phyloP scores from a whole-genome alignment of 306 rosid genomes.

The Vicia faba region DNA sequence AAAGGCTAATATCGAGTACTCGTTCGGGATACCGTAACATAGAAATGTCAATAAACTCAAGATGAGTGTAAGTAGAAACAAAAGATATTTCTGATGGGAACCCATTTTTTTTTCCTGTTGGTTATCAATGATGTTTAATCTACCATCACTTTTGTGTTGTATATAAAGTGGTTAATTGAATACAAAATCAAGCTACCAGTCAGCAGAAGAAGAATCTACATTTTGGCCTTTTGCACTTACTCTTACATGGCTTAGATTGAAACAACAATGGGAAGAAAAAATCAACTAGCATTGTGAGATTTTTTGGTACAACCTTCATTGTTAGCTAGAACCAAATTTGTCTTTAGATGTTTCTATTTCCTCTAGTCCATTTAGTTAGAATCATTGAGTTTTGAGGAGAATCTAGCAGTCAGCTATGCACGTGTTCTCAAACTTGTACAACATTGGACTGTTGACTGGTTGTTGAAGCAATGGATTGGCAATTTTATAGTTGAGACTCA shows the following conservation, averaged over 20 bases:
- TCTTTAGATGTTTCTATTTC: not conserved
- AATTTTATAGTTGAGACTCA: not conserved
- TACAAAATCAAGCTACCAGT: conserved; percentile 53
- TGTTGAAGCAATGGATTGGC: not conserved
- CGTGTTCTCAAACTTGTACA: not conserved
- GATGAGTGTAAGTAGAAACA: conserved; percentile 41
- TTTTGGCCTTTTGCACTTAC: not conserved
- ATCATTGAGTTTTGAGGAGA: not conserved
- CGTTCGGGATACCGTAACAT: conserved; percentile 46
- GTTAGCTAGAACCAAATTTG: not conserved
- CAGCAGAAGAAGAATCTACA: conserved; percentile 36
- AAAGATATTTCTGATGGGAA: conserved; percentile 40
- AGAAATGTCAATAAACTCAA: conserved; percentile 46
- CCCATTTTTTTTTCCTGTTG: conserved; percentile 51
- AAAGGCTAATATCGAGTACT: conserved; percentile 51
- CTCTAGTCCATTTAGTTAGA: not conserved
- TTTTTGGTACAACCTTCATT: not conserved
- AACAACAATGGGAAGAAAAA: not conserved
- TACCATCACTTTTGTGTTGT: not conserved
- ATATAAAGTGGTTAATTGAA: conserved; percentile 41
- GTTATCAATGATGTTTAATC: conserved; percentile 27
- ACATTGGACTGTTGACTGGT: not conserved
- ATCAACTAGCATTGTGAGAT: not conserved
- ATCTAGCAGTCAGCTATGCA: not conserved
- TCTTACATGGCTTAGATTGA: not conserved